phyloP scores from a whole-genome alignment of 1,284 basidiomycete genomes.

The Pseudozyma flocculosa region DNA sequence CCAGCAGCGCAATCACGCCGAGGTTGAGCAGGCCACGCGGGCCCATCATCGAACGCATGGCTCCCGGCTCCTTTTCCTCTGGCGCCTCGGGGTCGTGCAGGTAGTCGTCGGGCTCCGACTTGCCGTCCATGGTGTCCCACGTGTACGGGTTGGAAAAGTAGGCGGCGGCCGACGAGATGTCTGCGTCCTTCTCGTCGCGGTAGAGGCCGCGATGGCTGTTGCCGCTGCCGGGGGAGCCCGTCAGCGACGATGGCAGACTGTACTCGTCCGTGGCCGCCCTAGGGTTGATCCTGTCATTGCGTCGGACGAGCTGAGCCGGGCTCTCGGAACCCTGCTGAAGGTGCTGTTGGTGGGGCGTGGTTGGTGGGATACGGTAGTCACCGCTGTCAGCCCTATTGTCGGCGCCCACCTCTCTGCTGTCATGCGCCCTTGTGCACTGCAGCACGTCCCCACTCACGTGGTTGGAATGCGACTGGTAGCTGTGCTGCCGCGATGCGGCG shows the following conservation, averaged over 20 bases:
- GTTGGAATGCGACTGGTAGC: too few relatives aligned
- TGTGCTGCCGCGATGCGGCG: too few relatives aligned
- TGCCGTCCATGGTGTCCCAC: neutral
- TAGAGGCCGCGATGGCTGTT: neutral
- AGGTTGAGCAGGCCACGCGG: constrained; percentile 44
- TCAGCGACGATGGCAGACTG: neutral
- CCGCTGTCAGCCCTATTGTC: too few relatives aligned
- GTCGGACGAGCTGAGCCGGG: neutral
- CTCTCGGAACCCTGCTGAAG: neutral
- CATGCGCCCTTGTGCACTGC: too few relatives aligned
- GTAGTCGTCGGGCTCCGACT: constrained; percentile 46
- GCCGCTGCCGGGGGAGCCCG: neutral
- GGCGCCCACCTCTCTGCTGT: too few relatives aligned
- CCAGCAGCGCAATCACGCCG: constrained; percentile 42
- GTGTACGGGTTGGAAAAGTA: neutral
- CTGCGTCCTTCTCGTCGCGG: neutral
- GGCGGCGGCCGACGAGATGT: neutral
- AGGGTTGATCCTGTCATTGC: neutral
- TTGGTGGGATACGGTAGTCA: too few relatives aligned
- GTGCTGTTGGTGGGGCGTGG: too few relatives aligned
- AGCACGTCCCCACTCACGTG: too few relatives aligned
- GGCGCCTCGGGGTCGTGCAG: constrained; percentile 37
- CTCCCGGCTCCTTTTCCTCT: constrained; percentile 39
- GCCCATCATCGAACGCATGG: constrained; percentile 17
- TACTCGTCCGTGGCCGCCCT: neutral